Conservation (phyloP, 306 rosid genomes). For the Cyclanthera cordifolia region DNA sequence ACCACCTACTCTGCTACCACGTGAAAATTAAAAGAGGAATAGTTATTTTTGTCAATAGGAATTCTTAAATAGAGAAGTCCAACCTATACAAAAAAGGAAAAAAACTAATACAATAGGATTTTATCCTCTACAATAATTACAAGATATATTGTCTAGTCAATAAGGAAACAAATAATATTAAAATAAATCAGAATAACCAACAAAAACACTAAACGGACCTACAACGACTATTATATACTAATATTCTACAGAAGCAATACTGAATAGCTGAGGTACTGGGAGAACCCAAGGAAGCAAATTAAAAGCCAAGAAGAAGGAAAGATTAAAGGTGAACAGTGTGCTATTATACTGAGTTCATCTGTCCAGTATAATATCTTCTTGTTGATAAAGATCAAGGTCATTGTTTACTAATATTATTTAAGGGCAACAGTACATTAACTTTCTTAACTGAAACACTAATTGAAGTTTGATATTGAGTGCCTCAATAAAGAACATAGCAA, state of each 20-base stretch:
- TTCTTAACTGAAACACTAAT: background rate
- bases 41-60: too few species aligned
- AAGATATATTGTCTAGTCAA: too few species aligned
- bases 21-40: too few species aligned
- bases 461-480: background rate
- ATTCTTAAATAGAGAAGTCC: too few species aligned
- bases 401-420: too few species aligned
- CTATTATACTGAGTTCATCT: background rate
- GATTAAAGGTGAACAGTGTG: background rate
- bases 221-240: background rate
- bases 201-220: too few species aligned
- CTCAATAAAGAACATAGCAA: background rate
- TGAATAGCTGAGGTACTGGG: background rate
- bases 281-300: background rate
- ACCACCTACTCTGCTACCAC: too few species aligned
- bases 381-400: background rate
- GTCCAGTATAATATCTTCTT: background rate
- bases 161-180: too few species aligned
- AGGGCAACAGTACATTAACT: background rate
- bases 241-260: background rate
- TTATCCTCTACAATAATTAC: too few species aligned
- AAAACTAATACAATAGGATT: too few species aligned
- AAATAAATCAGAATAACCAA: too few species aligned
- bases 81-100: too few species aligned
- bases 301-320: background rate